Conservation (phyloP, 164 flowering plant genomes). For the Piper longum region DNA sequence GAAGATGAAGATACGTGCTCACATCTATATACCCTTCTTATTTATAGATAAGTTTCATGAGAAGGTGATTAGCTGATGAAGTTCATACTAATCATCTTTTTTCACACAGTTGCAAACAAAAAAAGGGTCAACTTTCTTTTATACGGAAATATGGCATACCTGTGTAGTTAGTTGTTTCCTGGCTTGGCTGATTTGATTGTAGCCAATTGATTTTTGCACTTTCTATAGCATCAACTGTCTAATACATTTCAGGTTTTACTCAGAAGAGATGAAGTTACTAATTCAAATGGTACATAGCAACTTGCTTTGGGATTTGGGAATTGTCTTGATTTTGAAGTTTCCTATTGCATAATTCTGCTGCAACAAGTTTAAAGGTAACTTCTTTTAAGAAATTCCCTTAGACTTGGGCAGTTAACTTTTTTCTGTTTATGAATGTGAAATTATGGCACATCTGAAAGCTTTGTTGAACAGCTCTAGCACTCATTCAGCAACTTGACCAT, state of each 20-base stretch:
- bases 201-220: no score
- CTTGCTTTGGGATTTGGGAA: not conserved
- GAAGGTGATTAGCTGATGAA: no score
- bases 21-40: no score
- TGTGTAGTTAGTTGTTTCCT: no score
- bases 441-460: not conserved
- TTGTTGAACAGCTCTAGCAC: not conserved
- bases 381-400: not conserved
- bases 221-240: not conserved
- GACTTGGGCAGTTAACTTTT: not conserved
- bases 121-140: no score
- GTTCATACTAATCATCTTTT: no score
- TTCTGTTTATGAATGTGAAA: not conserved
- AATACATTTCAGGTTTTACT: not conserved
- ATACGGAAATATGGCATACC: no score
- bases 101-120: no score
- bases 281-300: not conserved
- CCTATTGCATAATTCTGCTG: not conserved
- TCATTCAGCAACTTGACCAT: no score
- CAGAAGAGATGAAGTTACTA: not conserved
- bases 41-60: no score
- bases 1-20: no score
- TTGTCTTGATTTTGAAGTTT: not conserved
- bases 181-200: no score
- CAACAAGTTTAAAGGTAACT: not conserved